Evolutionary conservation across 768 basidiomycete genomes (phyloP).

Genomic region (Dacryopinax spathularia): DNA sequence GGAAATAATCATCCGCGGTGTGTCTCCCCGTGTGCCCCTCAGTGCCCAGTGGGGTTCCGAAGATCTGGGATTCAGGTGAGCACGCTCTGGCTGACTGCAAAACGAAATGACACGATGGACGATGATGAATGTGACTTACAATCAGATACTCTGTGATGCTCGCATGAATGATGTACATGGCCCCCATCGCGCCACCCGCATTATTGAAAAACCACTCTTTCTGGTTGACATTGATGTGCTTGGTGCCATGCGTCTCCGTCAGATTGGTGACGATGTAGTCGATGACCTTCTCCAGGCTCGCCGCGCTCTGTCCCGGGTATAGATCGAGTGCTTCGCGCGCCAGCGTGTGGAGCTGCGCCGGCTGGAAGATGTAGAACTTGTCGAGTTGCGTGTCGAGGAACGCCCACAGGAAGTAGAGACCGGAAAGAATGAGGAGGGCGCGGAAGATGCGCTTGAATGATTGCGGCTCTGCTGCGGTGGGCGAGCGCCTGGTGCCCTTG

Average conservation of each 20-base stretch:
- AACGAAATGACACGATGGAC: not conserved
- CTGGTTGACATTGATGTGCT: constrained; percentile 39
- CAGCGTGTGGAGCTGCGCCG: constrained; percentile 52
- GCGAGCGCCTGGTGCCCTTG: not conserved
- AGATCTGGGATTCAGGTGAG: constrained; percentile 36
- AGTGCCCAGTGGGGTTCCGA: constrained; percentile 90
- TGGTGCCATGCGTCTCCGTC: constrained; percentile 50
- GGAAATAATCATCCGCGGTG: constrained; percentile 95
- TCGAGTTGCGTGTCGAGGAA: constrained; percentile 33
- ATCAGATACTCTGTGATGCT: constrained; percentile 94
- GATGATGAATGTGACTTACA: constrained; percentile 14
- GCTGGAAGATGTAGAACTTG: constrained; percentile 79
- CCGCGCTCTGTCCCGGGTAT: constrained; percentile 47
- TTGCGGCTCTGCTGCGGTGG: not conserved
- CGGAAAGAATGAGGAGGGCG: not conserved
- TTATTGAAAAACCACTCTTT: constrained; percentile 93
- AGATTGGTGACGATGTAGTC: constrained; percentile 71
- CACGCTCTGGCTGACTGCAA: constrained; percentile 13
- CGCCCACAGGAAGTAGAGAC: not conserved
- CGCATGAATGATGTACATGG: constrained; percentile 95
- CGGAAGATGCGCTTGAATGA: not conserved
- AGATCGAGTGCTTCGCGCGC: constrained; percentile 57
- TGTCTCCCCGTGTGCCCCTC: constrained; percentile 92
- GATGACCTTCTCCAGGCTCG: constrained; percentile 39
- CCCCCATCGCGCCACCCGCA: constrained; percentile 91